Conservation (phyloP, 2,329 filamentous ascomycete genomes). For the Diaporthe helianthi region DNA sequence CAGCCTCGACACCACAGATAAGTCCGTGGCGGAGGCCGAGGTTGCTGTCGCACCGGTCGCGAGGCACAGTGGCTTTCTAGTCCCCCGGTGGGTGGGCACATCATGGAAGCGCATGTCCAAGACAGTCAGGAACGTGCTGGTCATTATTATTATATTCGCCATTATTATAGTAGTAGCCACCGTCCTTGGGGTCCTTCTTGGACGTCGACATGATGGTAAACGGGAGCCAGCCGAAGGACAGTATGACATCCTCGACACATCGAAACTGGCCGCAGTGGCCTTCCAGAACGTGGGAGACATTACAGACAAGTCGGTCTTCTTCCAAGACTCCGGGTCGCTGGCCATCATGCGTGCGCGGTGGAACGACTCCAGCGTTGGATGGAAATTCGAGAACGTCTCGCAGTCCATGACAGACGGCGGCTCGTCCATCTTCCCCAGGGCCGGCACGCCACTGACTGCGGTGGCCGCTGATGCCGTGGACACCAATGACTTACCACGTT, state of each 20-base stretch:
- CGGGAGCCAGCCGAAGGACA: neutral
- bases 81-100: slow-evolving; percentile 6
- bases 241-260: slow-evolving; percentile 17
- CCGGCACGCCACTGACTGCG: slow-evolving; percentile 13
- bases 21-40: neutral
- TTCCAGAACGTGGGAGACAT: slow-evolving; percentile 25
- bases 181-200: slow-evolving; percentile 13
- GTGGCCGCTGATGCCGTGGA: slow-evolving; percentile 17
- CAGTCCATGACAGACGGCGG: slow-evolving; percentile 27
- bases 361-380: neutral
- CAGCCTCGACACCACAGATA: neutral
- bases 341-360: slow-evolving; percentile 28
- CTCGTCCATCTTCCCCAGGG: slow-evolving; percentile 16
- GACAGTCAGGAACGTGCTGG: neutral
- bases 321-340: slow-evolving; percentile 13
- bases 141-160: neutral
- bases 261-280: slow-evolving; percentile 20
- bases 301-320: slow-evolving; percentile 31
- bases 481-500: neutral
- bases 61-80: neutral
- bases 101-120: slow-evolving; percentile 9
- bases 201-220: neutral
- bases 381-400: slow-evolving; percentile 29
- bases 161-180: slow-evolving; percentile 14
- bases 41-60: neutral